Evolutionary conservation across 2,329 filamentous ascomycete species (phyloP), one percentile per base, ranked within the genome.

Genomic region (Ophiosphaerella narmari): DNA sequence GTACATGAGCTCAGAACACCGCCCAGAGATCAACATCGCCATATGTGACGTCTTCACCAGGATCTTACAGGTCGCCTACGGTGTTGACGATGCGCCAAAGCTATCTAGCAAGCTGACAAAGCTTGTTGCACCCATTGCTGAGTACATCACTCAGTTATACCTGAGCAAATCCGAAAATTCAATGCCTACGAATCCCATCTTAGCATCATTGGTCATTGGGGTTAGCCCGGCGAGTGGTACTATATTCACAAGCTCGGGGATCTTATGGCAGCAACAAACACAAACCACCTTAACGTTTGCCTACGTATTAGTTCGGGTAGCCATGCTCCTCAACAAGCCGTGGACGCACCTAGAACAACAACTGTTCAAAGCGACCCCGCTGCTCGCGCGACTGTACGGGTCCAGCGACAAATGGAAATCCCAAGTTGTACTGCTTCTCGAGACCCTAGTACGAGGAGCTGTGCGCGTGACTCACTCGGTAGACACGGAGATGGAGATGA

Each of bases 321-420:
- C 88, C 7, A 83, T 84, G 55, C 78, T 87, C 38, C 77, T 88
- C 21, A 82, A 85, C 35, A 80, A 80, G 39, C 79, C 86, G 13
- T 83, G 84, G 12, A 84, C 84, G 39, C 81, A 86, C 46, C 78
- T 96, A 7, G 89, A 95, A 69, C 82, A 82, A 7, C 89, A 92
- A 60, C 76, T 96, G 1, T 95, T 96, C 76, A 91, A 92, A 68
- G 84, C 86, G 14, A 86, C 89, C 1, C 89, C 90, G 1, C 78
- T 93, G 32, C 75, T 96, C 26, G 87, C 90, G 31, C 86, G 90
- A 42, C 75, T 96, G 1, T 93, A 89, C 67, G 89, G 88, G 2
- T 80, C 83, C 1, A 83, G 86, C 54, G 84, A 89, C 52, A 72
- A 75, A 7, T 91, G 89, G 71, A 85, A 83, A 60, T 77, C 80